phyloP scores from a whole-genome alignment of 2,329 filamentous ascomycete species.

The Aspergillus quadrilineatus region DNA sequence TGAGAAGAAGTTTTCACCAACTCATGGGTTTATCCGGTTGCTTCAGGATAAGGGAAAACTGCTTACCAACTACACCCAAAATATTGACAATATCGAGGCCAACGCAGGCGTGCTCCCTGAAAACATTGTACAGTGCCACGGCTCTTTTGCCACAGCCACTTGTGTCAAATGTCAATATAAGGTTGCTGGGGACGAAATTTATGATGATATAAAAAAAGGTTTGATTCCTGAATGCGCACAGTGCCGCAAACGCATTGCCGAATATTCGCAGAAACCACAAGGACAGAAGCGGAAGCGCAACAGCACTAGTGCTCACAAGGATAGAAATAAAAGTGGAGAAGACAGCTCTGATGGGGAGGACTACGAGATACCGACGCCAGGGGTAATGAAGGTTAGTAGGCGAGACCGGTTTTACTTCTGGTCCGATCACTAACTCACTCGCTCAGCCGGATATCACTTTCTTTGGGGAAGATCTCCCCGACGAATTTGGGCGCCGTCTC shows the following conservation, averaged over 20 bases:
- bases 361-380: constrained; percentile 66
- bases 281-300: constrained; percentile 55
- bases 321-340: constrained; percentile 56
- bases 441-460: constrained; percentile 87
- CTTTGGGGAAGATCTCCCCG: constrained; percentile 87
- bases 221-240: constrained; percentile 73
- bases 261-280: constrained; percentile 43
- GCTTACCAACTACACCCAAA: constrained; percentile 96
- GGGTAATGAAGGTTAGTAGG: constrained; percentile 69
- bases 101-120: constrained; percentile 77
- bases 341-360: constrained; percentile 59
- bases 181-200: constrained; percentile 74
- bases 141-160: constrained; percentile 87
- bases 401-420: neutral
- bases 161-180: constrained; percentile 79
- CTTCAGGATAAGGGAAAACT: constrained; percentile 86
- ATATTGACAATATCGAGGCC: constrained; percentile 94
- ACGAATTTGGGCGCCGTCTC: constrained; percentile 76
- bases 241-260: constrained; percentile 60
- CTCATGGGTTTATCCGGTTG: constrained; percentile 88
- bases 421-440: constrained; percentile 12
- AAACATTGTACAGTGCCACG: constrained; percentile 93
- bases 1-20: constrained; percentile 79
- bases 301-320: constrained; percentile 47
- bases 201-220: constrained; percentile 72